These are phyloP conservation scores for Penicillium sp. DNA, from an alignment of 2,329 filamentous ascomycete species.

Conservation along the genomic window DNA sequence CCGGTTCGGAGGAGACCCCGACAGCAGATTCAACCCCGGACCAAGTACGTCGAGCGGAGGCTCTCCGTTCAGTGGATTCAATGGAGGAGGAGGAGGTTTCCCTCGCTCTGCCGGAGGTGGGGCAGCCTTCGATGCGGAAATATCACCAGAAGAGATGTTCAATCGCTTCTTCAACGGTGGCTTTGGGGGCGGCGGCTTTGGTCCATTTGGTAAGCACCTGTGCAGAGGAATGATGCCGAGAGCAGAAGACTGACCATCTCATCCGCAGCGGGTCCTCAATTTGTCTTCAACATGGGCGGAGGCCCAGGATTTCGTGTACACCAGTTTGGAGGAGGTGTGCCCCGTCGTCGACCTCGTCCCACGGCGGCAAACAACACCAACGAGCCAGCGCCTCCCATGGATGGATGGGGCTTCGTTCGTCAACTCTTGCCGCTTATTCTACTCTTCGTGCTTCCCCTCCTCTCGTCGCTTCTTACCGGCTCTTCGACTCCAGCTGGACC, in stretches of 20 bases:
- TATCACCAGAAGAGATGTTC: conserved; percentile 95
- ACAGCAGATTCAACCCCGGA: conserved; percentile 67
- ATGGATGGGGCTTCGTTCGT: conserved; percentile 53
- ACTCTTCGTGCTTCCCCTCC: conserved; percentile 76
- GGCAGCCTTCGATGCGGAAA: conserved; percentile 78
- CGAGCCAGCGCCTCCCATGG: conserved; percentile 47
- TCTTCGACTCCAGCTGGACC: conserved; percentile 56
- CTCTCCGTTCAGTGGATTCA: conserved; percentile 42
- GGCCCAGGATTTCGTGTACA: conserved; percentile 89
- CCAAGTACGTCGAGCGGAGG: conserved; percentile 33
- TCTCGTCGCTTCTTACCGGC: conserved; percentile 69
- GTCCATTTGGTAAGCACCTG: conserved; percentile 48
- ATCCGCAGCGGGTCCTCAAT: conserved; percentile 63
- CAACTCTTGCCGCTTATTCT: conserved; percentile 82
- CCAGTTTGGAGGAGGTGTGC: conserved; percentile 79
- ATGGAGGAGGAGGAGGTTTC: conserved; percentile 46
- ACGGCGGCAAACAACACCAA: conserved; percentile 40
- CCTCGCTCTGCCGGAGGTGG: conserved; percentile 43
- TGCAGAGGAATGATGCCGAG: too few species aligned
- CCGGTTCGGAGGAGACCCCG: conserved; percentile 83
- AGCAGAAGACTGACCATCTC: neutral
- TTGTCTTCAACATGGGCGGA: conserved; percentile 91
- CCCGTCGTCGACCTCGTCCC: conserved; percentile 68
- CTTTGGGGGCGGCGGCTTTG: conserved; percentile 43
- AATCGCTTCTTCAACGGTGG: conserved; percentile 89